These are phyloP conservation scores for Scytalidium sp. DNA, from an alignment of 2,329 filamentous ascomycete genomes.

Conservation along the genomic window DNA sequence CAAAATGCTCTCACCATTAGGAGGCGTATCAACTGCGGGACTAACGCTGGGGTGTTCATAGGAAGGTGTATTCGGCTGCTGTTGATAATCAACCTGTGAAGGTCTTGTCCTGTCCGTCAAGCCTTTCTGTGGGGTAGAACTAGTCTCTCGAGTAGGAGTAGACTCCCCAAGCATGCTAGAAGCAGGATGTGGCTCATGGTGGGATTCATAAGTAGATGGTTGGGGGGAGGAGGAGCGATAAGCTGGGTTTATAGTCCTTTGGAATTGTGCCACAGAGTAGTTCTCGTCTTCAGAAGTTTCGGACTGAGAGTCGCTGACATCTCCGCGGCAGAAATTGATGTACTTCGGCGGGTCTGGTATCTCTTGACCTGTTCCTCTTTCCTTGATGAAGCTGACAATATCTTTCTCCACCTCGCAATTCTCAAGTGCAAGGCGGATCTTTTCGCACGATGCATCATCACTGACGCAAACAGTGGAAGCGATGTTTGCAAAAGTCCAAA, in stretches of 20 bases:
- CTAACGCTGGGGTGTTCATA: not conserved
- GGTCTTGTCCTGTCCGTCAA: slow-evolving; percentile 18
- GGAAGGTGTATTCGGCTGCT: slow-evolving; percentile 28
- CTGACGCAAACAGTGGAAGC: slow-evolving; percentile 96
- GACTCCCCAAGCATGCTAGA: slow-evolving; percentile 27
- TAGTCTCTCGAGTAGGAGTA: slow-evolving; percentile 42
- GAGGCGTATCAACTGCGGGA: not conserved
- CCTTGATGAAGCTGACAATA: slow-evolving; percentile 83
- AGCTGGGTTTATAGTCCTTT: slow-evolving; percentile 89
- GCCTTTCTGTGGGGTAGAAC: slow-evolving; percentile 49
- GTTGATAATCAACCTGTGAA: slow-evolving; percentile 21
- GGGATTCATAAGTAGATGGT: slow-evolving; percentile 87
- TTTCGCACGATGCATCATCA: slow-evolving; percentile 95
- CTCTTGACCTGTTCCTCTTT: slow-evolving; percentile 89
- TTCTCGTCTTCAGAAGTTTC: slow-evolving; percentile 81
- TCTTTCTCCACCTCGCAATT: slow-evolving; percentile 97
- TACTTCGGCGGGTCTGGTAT: slow-evolving; percentile 97
- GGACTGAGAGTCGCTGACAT: slow-evolving; percentile 75
- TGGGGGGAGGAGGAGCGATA: slow-evolving; percentile 96
- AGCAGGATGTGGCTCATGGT: slow-evolving; percentile 79
- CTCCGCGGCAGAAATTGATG: slow-evolving; percentile 96
- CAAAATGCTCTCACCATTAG: not conserved
- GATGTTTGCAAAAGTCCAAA: slow-evolving; percentile 98
- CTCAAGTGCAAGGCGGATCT: slow-evolving; percentile 88
- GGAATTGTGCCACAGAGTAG: slow-evolving; percentile 95